A percentile compares a stretch with the other conserved stretches of the same genome.
Evolutionary conservation across 1,284 basidiomycete genomes (phyloP).

Genomic region (Sporisorium scitamineum): DNA sequence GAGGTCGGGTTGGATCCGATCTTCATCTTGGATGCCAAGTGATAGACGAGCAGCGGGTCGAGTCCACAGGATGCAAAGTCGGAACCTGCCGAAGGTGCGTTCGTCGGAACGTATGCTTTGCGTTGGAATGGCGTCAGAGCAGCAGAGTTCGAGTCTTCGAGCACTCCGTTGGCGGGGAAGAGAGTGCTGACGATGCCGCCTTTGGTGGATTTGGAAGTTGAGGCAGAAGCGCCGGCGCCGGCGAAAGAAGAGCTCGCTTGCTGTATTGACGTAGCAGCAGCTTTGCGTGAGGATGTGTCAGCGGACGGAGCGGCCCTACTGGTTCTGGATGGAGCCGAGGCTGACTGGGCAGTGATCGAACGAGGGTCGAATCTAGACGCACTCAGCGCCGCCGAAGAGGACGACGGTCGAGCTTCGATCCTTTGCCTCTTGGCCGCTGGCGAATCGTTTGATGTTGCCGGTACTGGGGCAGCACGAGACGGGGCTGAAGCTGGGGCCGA

Average conservation of each 20-base stretch:
- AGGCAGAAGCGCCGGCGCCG: constrained; percentile 14
- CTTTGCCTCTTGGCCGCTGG: constrained; percentile 26
- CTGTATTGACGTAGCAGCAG: constrained; percentile 6
- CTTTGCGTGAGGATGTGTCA: constrained; percentile 4
- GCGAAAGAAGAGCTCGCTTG: constrained; percentile 9
- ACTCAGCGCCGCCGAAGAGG: constrained; percentile 12
- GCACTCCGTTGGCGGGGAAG: constrained; percentile 39
- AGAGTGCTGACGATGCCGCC: constrained; percentile 33
- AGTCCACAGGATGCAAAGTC: constrained; percentile 75
- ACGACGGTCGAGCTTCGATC: constrained; percentile 16
- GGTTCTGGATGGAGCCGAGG: constrained; percentile 1
- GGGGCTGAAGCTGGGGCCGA: constrained; percentile 4
- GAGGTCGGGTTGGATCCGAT: constrained; percentile 85
- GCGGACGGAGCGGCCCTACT: not conserved
- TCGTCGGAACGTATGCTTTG: constrained; percentile 55
- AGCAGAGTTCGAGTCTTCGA: constrained; percentile 20
- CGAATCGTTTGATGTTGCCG: constrained; percentile 4
- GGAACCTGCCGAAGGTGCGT: constrained; percentile 70
- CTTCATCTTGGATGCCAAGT: constrained; percentile 83
- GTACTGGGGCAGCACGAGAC: not conserved
- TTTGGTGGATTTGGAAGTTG: constrained; percentile 9
- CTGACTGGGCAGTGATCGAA: constrained; percentile 9
- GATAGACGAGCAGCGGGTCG: constrained; percentile 82
- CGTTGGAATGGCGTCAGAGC: constrained; percentile 12
- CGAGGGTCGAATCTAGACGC: constrained; percentile 32